Evolutionary conservation across 352 stramenopile genomes (phyloP).

Genomic region (Aphanomyces astaci): DNA sequence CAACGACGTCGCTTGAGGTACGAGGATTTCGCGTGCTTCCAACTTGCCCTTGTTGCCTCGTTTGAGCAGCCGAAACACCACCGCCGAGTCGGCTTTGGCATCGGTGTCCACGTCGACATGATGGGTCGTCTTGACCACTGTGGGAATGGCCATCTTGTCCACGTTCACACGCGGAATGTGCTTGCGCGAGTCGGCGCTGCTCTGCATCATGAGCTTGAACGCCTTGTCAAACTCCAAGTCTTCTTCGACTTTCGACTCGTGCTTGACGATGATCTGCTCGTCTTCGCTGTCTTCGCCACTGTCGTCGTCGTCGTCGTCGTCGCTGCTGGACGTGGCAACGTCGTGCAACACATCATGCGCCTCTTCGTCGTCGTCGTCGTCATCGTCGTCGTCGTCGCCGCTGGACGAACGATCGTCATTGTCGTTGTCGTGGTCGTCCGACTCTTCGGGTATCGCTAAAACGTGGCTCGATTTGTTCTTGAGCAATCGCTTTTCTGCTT

Average conservation of each 20-base stretch:
- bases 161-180: constrained; percentile 55
- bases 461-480: constrained; percentile 47
- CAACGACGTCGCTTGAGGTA: constrained; percentile 90
- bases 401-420: constrained; percentile 25
- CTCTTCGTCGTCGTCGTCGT: constrained; percentile 68
- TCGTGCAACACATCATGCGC: constrained; percentile 57
- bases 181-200: constrained; percentile 53
- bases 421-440: constrained; percentile 28
- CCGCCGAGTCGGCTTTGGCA: constrained; percentile 23
- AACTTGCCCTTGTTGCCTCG: constrained; percentile 96
- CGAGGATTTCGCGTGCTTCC: constrained; percentile 89
- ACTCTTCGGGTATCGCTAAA: constrained; percentile 36
- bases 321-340: constrained; percentile 33
- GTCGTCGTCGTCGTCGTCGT: constrained; percentile 45
- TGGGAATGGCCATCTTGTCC: constrained; percentile 85
- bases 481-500: constrained; percentile 47
- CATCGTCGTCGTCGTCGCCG: constrained; percentile 34
- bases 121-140: constrained; percentile 53
- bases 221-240: constrained; percentile 85
- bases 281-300: constrained; percentile 71
- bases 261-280: constrained; percentile 78
- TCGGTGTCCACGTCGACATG: constrained; percentile 9
- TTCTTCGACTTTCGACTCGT: constrained; percentile 70
- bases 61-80: constrained; percentile 92
- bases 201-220: constrained; percentile 82